Base-by-base conservation (phyloP, 139 green algal species). In the Chlamydomonas eustigma region DNA sequence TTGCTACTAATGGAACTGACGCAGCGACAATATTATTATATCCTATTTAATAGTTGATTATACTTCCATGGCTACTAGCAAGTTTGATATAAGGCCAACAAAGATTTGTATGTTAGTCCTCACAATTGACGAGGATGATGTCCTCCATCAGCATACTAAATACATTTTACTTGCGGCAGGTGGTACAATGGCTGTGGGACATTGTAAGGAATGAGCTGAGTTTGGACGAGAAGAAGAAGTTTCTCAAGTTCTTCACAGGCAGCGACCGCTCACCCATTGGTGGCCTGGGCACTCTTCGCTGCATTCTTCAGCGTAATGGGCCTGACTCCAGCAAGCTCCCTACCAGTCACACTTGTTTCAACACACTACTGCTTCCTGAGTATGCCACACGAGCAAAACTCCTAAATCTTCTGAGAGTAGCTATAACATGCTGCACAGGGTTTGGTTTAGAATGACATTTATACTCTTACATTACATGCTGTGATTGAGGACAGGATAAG, bases 221-320 rank as follows among this genome's bases (percentile, higher is more conserved):
- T 0, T 31, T 79, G 0, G 78, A 87, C 39, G 85, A 87, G 80
- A 74, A 82, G 66, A 83, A 86, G 66, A 75, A 84, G 35, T 96
- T 97, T 80, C 86, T 98, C 37, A 97, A 97, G 82, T 98, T 98
- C 81, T 96, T 97, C 87, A 97, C 93, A 24, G 93, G 93, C 58
- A 85, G 70, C 28, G 85, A 90, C 79, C 80, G 87, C 28, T 79
- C 91, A 0, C 93, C 93, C 37, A 95, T 98, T 39, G 93, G 93
- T 8, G 93, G 93, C 31, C 86, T 98, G 67, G 91, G 88, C 81
- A 92, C 90, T 67, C 83, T 97, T 64, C 86, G 90, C 58, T 91
- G 87, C 76, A 71, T 96, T 63, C 91, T 97, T 64, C 91, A 95
- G 83, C 82, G 90, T 32, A 90, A 97, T 66, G 92, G 92, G 79